Base-by-base conservation (phyloP, 1,139 yeast genomes). In the Pichia sp. region DNA sequence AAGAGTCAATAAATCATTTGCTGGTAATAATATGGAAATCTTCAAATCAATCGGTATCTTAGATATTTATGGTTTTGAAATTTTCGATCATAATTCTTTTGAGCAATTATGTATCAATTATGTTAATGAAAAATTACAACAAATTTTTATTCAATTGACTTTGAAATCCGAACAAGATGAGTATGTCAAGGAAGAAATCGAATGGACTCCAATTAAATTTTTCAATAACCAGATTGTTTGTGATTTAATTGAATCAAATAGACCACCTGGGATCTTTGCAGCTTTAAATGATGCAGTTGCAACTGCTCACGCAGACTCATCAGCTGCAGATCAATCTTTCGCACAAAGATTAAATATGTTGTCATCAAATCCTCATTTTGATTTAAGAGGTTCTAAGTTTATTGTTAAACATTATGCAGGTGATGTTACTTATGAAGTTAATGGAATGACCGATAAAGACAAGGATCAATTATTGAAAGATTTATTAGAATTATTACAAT, bases 31-130 rank as follows among this genome's bases (percentile, higher is more conserved):
- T 22, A 70, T 72, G 42, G 77, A 78, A 39, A 74, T 74, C 46
- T 53, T 51, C 41, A 87, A 85, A 66, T 77, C 92, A 13, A 83
- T 94, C 61, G 99, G 99, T 56, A 94, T 94, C 61, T 75, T 94
- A 62, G 99, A 94, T 78, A 94, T 94, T 57, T 94, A 94, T 64
- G 99, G 99, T 9, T 94, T 94, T 70, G 99, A 94, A 67, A 92
- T 94, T 63, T 94, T 94, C 63, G 97, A 92, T 49, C 92, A 87
- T 61, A 92, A 92, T 70, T 88, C 96, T 3, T 92, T 94, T 67
- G 98, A 94, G 66, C 99, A 92, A 68, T 76, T 92, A 57, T 92
- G 98, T 71, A 92, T 92, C 72, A 92, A 92, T 68, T 92, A 92
- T 60, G 98, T 92, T 56, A 92, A 92, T 67, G 99, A 92, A 68